Conservation (phyloP, 768 basidiomycete species). For the Lactarius hengduanensis region DNA sequence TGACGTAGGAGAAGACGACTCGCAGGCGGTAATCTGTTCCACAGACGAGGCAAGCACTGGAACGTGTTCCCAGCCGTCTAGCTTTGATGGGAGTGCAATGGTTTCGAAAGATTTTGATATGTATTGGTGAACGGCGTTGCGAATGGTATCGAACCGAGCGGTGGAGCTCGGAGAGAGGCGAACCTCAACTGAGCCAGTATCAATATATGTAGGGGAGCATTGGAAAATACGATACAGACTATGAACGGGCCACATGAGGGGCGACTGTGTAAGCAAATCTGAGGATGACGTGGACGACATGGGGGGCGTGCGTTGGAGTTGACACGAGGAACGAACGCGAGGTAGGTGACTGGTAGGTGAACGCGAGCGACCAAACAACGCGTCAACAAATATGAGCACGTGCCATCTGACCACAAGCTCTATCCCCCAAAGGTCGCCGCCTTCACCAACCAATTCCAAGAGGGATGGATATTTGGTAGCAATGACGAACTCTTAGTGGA, state of each 20-base stretch:
- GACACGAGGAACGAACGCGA: neutral
- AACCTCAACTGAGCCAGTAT: constrained; percentile 66
- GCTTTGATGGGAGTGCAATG: constrained; percentile 64
- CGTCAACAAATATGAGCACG: constrained; percentile 41
- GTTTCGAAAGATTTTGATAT: constrained; percentile 57
- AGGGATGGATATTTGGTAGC: too few species aligned
- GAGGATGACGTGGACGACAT: constrained; percentile 26
- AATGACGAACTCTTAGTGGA: too few species aligned
- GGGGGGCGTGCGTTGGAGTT: neutral
- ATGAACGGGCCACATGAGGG: constrained; percentile 62
- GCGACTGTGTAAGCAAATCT: constrained; percentile 8
- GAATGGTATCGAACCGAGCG: constrained; percentile 73
- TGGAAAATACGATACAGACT: constrained; percentile 39
- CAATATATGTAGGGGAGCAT: neutral
- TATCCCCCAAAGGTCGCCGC: too few species aligned
- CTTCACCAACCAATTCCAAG: too few species aligned
- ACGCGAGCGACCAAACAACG: constrained; percentile 44
- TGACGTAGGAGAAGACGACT: constrained; percentile 53
- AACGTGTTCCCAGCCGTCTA: constrained; percentile 79
- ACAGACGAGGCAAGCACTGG: constrained; percentile 70
- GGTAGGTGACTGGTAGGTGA: too few species aligned
- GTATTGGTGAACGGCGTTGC: constrained; percentile 58
- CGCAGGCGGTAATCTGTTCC: constrained; percentile 72
- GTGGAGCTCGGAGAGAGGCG: constrained; percentile 67
- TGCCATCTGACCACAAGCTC: neutral